Conservation (phyloP, 1,284 basidiomycete genomes). For the Leccinum fallax region DNA sequence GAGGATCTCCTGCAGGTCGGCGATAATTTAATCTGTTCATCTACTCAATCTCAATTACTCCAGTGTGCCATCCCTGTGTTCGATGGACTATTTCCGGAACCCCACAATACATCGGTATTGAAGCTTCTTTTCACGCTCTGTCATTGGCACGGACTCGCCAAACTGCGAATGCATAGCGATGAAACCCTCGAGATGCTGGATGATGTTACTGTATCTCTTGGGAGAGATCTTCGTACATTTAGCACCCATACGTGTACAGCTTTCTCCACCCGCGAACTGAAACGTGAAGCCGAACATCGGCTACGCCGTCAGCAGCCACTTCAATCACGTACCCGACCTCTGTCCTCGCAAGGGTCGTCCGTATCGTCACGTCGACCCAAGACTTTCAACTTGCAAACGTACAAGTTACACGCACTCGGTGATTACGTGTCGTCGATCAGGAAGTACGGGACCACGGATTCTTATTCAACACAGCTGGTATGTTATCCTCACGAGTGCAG, state of each 20-base stretch:
- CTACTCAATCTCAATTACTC: background rate
- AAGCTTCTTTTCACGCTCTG: conserved; percentile 9
- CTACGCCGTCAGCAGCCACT: background rate
- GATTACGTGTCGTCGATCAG: conserved; percentile 19
- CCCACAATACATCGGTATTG: conserved; percentile 15
- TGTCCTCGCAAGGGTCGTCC: background rate
- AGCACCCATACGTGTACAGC: background rate
- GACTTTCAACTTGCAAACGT: conserved; percentile 24
- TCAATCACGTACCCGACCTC: too few relatives aligned
- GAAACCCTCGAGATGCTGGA: conserved; percentile 4
- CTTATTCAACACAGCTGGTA: conserved; percentile 11
- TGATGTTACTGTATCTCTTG: background rate
- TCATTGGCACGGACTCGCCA: conserved; percentile 17
- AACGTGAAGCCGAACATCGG: background rate
- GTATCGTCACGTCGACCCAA: conserved; percentile 4
- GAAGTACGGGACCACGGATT: conserved; percentile 21
- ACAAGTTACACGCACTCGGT: conserved; percentile 27
- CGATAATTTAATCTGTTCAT: background rate
- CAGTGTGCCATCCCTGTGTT: conserved; percentile 31
- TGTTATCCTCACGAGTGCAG: background rate
- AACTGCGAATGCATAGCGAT: background rate
- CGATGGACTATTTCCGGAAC: conserved; percentile 12
- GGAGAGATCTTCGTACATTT: background rate
- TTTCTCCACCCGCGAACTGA: conserved; percentile 6
- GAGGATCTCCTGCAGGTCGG: conserved; percentile 23